These are phyloP conservation scores for Colletotrichum musicola DNA, from an alignment of 2,329 filamentous ascomycete species.

Conservation along the genomic window DNA sequence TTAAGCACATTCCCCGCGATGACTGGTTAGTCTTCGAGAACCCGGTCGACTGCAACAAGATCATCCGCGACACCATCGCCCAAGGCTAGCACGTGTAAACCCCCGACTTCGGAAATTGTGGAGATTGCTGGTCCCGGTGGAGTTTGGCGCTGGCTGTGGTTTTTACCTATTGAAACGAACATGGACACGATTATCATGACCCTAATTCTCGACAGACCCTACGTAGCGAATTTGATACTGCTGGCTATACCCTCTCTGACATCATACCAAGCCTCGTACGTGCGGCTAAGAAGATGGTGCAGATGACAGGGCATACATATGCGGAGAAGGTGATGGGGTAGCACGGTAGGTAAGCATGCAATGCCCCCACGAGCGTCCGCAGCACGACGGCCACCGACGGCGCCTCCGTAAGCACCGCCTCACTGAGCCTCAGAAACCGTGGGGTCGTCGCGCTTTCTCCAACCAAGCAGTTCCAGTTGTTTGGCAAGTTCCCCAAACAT, in stretches of 20 bases:
- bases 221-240: conserved; percentile 20
- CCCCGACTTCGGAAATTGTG: background rate
- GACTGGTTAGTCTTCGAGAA: conserved; percentile 88
- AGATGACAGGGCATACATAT: background rate
- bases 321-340: no score
- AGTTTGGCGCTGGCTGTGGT: conserved; percentile 2
- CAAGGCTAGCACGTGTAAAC: conserved; percentile 8
- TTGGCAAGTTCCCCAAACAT: background rate
- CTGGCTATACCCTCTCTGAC: background rate
- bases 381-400: conserved; percentile 10
- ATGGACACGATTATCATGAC: conserved; percentile 7
- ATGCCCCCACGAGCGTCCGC: conserved; percentile 3
- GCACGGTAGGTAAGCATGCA: background rate
- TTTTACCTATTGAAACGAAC: background rate
- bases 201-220: background rate
- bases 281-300: background rate
- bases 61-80: conserved; percentile 49
- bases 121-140: background rate
- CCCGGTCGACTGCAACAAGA: conserved; percentile 71
- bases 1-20: conserved; percentile 76
- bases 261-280: no score
- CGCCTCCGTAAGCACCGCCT: conserved; percentile 27
- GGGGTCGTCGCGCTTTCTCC: conserved; percentile 2
- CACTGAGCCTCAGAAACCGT: conserved; percentile 16
- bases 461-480: background rate